phyloP scores from a whole-genome alignment of 768 basidiomycete species.

The Pulveroboletus sp. region DNA sequence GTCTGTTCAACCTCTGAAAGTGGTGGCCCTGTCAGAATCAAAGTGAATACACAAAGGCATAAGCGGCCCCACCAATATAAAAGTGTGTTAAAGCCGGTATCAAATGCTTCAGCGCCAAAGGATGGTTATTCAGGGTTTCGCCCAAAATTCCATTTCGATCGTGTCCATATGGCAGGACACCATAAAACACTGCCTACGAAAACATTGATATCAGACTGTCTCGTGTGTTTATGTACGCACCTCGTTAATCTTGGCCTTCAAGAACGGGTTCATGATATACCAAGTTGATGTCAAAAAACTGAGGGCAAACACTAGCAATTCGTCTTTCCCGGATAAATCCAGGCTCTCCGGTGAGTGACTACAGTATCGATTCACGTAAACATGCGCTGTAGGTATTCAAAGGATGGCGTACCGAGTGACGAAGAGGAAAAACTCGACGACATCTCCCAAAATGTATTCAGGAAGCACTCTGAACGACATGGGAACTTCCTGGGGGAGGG shows the following conservation, averaged over 20 bases:
- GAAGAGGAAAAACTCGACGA: conserved; percentile 87
- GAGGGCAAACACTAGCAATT: conserved; percentile 81
- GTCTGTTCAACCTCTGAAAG: conserved; percentile 91
- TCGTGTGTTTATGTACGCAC: conserved; percentile 37
- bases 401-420: conserved; percentile 61
- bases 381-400: background rate
- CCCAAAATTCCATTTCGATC: conserved; percentile 75
- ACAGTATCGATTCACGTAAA: conserved; percentile 5
- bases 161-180: conserved; percentile 62
- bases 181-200: conserved; percentile 67
- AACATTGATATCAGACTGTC: conserved; percentile 1
- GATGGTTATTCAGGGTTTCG: conserved; percentile 78
- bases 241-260: conserved; percentile 95
- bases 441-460: conserved; percentile 92
- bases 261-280: conserved; percentile 98
- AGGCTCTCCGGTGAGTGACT: conserved; percentile 76
- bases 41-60: background rate
- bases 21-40: conserved; percentile 1
- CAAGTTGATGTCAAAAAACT: conserved; percentile 93
- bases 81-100: conserved; percentile 92
- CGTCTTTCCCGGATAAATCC: conserved; percentile 80
- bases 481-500: conserved; percentile 83
- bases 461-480: conserved; percentile 84
- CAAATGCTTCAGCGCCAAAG: conserved; percentile 80
- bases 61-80: conserved; percentile 72